These are phyloP conservation scores for Zea luxurians DNA, from an alignment of 176 grass and related monocot genomes.

Conservation along the genomic window DNA sequence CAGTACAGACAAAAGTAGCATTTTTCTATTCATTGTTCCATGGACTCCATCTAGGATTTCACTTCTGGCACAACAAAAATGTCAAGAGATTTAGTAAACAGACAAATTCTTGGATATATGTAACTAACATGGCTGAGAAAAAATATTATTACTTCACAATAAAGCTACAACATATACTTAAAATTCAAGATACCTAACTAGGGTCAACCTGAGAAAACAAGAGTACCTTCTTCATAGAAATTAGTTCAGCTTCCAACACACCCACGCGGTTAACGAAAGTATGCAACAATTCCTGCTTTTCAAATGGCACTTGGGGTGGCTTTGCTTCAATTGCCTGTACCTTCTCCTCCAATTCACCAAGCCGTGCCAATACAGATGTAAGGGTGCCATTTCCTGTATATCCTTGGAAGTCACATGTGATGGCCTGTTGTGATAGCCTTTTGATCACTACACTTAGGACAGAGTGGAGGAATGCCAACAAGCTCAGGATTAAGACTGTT, in stretches of 20 bases:
- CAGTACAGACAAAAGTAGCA: slow-evolving; percentile 1
- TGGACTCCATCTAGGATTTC: not conserved
- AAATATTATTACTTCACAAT: slow-evolving; percentile 22
- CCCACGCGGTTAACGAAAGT: slow-evolving; percentile 61
- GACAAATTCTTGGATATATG: not conserved
- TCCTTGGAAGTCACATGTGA: slow-evolving; percentile 36
- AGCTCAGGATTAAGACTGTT: slow-evolving; percentile 54
- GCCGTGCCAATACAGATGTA: slow-evolving; percentile 44
- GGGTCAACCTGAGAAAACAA: not conserved
- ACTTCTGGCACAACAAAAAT: not conserved
- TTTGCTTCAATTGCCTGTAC: slow-evolving; percentile 62
- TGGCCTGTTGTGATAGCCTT: slow-evolving; percentile 47
- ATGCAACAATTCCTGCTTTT: slow-evolving; percentile 81
- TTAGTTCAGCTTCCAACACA: slow-evolving; percentile 91
- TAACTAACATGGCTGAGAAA: not conserved
- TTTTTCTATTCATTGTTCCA: not conserved
- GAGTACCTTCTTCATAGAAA: slow-evolving; percentile 84
- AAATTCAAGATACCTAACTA: slow-evolving; percentile 13
- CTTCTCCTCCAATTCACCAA: slow-evolving; percentile 82
- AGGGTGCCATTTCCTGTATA: slow-evolving; percentile 39
- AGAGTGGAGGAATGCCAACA: slow-evolving; percentile 59
- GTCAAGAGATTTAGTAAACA: slow-evolving; percentile 11
- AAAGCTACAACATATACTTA: not conserved
- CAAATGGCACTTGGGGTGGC: slow-evolving; percentile 70
- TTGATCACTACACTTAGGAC: slow-evolving; percentile 47